Evolutionary conservation across 768 basidiomycete species (phyloP).

Genomic region (Brasilioporus rufonigricans): DNA sequence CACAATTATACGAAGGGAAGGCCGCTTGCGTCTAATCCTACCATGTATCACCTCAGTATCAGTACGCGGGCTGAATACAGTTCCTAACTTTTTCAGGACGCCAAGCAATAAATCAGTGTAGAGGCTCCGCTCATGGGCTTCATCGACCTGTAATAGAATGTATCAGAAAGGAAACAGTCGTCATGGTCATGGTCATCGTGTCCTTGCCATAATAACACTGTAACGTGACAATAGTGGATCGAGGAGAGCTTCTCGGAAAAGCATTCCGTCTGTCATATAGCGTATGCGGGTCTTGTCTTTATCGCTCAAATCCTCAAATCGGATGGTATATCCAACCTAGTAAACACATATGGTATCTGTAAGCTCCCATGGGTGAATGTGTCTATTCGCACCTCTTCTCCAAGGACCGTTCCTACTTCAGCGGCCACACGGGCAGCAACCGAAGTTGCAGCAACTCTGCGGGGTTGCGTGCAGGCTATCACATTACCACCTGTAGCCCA

Average conservation of each 20-base stretch:
- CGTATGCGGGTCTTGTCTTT: slow-evolving; percentile 85
- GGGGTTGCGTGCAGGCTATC: slow-evolving; percentile 91
- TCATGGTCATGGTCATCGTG: neutral
- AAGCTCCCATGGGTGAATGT: neutral
- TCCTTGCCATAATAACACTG: slow-evolving; percentile 88
- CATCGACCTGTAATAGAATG: slow-evolving; percentile 68
- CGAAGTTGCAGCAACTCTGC: slow-evolving; percentile 92
- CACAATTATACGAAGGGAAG: slow-evolving; percentile 85
- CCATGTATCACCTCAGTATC: neutral
- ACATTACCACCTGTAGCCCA: slow-evolving; percentile 83
- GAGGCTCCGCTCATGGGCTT: slow-evolving; percentile 95
- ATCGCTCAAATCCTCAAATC: slow-evolving; percentile 91
- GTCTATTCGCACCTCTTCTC: slow-evolving; percentile 66
- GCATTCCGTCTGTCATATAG: slow-evolving; percentile 98
- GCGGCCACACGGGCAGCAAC: slow-evolving; percentile 88
- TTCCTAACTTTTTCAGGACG: slow-evolving; percentile 81
- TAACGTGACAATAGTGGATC: slow-evolving; percentile 92
- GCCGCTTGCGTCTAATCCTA: slow-evolving; percentile 90
- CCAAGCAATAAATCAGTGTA: slow-evolving; percentile 94
- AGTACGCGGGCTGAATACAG: neutral
- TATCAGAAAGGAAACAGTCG: neutral
- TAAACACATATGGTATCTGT: slow-evolving; percentile 4
- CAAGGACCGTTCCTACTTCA: slow-evolving; percentile 87
- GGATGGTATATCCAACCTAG: slow-evolving; percentile 96
- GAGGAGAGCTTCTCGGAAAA: slow-evolving; percentile 89